Conservation (phyloP, 2,329 filamentous ascomycete species). For the Endoconidiophora laricicola region DNA sequence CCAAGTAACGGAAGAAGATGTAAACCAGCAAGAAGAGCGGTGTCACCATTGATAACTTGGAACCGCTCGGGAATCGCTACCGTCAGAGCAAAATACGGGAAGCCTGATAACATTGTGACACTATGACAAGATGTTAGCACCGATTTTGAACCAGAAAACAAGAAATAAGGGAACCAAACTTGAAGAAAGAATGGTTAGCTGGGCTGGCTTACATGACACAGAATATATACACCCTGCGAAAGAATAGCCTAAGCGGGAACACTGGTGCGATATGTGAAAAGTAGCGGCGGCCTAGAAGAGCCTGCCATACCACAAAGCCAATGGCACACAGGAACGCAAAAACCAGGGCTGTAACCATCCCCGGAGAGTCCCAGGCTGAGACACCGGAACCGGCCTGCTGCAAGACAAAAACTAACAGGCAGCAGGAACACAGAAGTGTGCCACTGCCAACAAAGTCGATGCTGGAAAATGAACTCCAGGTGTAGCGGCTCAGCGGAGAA, state of each 20-base stretch:
- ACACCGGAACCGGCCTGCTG: constrained; percentile 39
- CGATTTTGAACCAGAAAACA: background rate
- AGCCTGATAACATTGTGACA: constrained; percentile 39
- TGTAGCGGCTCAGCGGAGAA: constrained; percentile 14
- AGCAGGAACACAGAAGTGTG: constrained; percentile 33
- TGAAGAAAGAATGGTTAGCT: background rate
- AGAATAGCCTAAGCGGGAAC: constrained; percentile 34
- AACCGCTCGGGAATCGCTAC: constrained; percentile 43
- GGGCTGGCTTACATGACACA: constrained; percentile 29
- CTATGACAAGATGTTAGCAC: constrained; percentile 19
- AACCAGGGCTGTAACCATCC: constrained; percentile 32
- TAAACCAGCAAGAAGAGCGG: constrained; percentile 36
- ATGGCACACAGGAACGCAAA: constrained; percentile 32
- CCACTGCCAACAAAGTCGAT: constrained; percentile 37
- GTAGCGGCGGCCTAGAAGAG: constrained; percentile 24
- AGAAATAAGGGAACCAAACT: background rate
- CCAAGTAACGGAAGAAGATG: constrained; percentile 42
- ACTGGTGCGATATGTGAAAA: constrained; percentile 32
- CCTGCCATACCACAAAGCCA: constrained; percentile 35
- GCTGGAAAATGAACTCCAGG: constrained; percentile 26
- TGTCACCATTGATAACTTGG: constrained; percentile 39
- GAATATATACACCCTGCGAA: constrained; percentile 32
- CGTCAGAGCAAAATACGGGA: constrained; percentile 40
- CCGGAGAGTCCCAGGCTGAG: constrained; percentile 33
- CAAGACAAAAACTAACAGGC: constrained; percentile 37